phyloP scores from a whole-genome alignment of 495 filamentous ascomycete species.

The Aspergillus ostianus region DNA sequence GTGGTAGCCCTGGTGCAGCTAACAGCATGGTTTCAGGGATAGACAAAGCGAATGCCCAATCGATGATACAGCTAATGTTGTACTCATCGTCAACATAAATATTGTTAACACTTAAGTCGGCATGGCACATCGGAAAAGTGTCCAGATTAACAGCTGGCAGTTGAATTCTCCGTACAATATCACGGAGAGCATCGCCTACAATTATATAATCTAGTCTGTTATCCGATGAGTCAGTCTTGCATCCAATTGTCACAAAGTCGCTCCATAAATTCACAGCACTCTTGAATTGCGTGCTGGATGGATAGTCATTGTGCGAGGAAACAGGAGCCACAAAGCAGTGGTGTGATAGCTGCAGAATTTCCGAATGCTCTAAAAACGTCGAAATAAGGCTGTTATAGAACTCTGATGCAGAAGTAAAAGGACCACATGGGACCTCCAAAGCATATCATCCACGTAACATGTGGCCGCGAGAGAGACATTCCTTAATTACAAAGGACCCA shows the following conservation, averaged over 20 bases:
- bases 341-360: slow-evolving; percentile 19
- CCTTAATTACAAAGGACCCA: slow-evolving; percentile 16
- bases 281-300: slow-evolving; percentile 11
- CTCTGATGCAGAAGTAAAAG: slow-evolving; percentile 18
- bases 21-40: slow-evolving; percentile 28
- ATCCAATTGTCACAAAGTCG: slow-evolving; percentile 30
- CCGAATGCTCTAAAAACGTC: slow-evolving; percentile 19
- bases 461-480: slow-evolving; percentile 28
- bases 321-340: slow-evolving; percentile 27
- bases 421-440: slow-evolving; percentile 20
- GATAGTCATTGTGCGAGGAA: slow-evolving; percentile 16
- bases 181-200: slow-evolving; percentile 25
- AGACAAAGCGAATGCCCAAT: slow-evolving; percentile 30
- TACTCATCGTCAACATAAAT: slow-evolving; percentile 37
- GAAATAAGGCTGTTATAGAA: slow-evolving; percentile 25
- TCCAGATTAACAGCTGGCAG: slow-evolving; percentile 11
- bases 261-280: slow-evolving; percentile 20
- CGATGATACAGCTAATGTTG: slow-evolving; percentile 38
- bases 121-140: slow-evolving; percentile 21
- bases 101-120: slow-evolving; percentile 28
- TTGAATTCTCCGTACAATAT: slow-evolving; percentile 23
- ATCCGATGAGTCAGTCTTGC: slow-evolving; percentile 25
- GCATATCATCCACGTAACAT: slow-evolving; percentile 21
- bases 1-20: slow-evolving; percentile 25
- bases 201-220: slow-evolving; percentile 35